Conservation (phyloP, 202 grass and related monocot genomes). For the Dendrocalamus latiflorus region DNA sequence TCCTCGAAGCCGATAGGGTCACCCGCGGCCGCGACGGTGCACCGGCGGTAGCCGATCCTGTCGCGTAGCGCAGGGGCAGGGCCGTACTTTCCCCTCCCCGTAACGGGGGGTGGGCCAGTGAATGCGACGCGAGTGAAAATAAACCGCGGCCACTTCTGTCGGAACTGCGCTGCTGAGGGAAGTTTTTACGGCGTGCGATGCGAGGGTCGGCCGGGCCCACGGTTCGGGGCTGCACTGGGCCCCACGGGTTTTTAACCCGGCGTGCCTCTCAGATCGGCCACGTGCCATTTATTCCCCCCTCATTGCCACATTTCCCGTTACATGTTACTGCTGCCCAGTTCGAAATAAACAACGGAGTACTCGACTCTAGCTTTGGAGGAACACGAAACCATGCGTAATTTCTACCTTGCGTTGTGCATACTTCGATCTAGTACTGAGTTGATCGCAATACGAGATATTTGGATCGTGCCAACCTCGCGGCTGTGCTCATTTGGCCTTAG, state of each 20-base stretch:
- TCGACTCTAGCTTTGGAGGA: background rate
- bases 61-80: slow-evolving; percentile 30
- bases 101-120: background rate
- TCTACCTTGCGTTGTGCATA: background rate
- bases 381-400: background rate
- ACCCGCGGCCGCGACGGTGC: background rate
- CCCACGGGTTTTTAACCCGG: slow-evolving; percentile 19
- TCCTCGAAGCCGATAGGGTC: background rate
- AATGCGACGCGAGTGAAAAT: slow-evolving; percentile 31
- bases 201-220: background rate
- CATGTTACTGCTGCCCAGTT: slow-evolving; percentile 16
- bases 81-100: background rate
- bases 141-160: background rate
- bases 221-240: background rate
- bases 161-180: background rate
- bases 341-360: slow-evolving; percentile 15
- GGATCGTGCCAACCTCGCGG: background rate
- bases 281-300: slow-evolving; percentile 33
- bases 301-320: slow-evolving; percentile 33
- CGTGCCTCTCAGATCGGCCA: slow-evolving; percentile 36
- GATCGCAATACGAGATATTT: background rate
- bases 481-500: no score
- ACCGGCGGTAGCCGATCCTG: background rate
- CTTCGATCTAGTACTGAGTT: background rate
- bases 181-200: slow-evolving; percentile 20